These are phyloP conservation scores for Syzygium malaccense DNA, from an alignment of 441 rosid species.

Conservation along the genomic window DNA sequence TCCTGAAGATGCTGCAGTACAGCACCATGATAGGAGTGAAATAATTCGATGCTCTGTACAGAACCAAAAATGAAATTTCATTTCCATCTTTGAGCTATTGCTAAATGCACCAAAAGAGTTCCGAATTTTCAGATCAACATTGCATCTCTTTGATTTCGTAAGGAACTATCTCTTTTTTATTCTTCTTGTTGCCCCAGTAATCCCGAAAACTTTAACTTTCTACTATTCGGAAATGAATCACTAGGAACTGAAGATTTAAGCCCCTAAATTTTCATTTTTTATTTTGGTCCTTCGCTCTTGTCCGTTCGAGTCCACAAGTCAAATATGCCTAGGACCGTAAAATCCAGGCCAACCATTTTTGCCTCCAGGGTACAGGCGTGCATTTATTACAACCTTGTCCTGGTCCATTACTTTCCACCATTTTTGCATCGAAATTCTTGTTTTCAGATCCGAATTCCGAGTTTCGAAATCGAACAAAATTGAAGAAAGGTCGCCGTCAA, in stretches of 20 bases:
- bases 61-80: not conserved
- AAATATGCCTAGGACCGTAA: not conserved
- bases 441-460: not conserved
- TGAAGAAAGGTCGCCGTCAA: not conserved
- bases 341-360: not conserved
- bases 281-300: not conserved
- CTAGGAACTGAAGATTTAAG: too few relatives aligned
- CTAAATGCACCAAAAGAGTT: not conserved
- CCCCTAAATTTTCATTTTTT: not conserved
- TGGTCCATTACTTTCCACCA: not conserved
- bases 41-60: not conserved
- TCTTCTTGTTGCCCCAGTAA: not conserved
- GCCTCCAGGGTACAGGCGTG: not conserved
- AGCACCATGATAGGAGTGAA: not conserved
- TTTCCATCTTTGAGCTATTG: not conserved
- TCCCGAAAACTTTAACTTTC: not conserved
- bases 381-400: not conserved
- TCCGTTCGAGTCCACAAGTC: not conserved
- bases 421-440: not conserved
- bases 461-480: not conserved
- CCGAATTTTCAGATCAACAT: not conserved
- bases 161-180: not conserved
- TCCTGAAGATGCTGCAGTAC: not conserved
- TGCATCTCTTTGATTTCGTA: not conserved
- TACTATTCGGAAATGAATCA: not conserved